Percentiles rank a stretch among this genome's conserved stretches.
These are phyloP conservation scores for Phytophthora idaei DNA, from an alignment of 352 stramenopile species.

Conservation along the genomic window DNA sequence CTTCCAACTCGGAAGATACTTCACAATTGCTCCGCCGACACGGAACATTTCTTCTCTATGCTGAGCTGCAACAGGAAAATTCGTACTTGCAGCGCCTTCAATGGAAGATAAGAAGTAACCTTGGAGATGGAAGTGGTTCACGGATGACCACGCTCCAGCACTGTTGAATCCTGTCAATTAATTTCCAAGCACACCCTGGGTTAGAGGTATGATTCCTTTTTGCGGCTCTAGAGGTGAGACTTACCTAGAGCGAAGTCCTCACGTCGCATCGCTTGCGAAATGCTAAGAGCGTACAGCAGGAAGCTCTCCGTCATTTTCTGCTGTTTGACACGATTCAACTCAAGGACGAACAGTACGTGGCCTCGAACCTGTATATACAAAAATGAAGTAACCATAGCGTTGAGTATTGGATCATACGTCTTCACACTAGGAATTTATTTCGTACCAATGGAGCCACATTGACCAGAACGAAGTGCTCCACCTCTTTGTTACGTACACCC, in stretches of 20 bases:
- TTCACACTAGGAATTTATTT: not conserved
- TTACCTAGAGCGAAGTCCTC: constrained; percentile 59
- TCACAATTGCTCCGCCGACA: constrained; percentile 13
- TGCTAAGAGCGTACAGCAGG: constrained; percentile 28
- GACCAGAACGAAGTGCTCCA: constrained; percentile 49
- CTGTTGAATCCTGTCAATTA: constrained; percentile 66
- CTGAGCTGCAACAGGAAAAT: constrained; percentile 53
- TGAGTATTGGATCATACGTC: not conserved
- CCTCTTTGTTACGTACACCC: constrained; percentile 2
- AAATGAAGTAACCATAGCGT: not conserved
- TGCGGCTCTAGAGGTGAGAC: not conserved
- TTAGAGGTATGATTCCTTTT: not conserved
- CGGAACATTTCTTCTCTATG: constrained; percentile 39
- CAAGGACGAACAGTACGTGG: constrained; percentile 64
- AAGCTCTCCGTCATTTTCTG: constrained; percentile 46
- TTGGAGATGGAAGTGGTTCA: constrained; percentile 82
- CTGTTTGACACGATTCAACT: constrained; percentile 41
- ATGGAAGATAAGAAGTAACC: constrained; percentile 54
- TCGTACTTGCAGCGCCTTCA: constrained; percentile 1
- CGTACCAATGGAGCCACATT: constrained; percentile 75
- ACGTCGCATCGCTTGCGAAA: constrained; percentile 31
- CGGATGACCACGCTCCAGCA: constrained; percentile 73
- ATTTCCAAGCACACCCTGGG: not conserved
- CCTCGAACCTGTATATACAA: constrained; percentile 49
- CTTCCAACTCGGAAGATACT: constrained; percentile 48